A percentile compares a stretch with the other conserved stretches of the same genome.
Evolutionary conservation across 192 early-diverging fungal genomes (phyloP).

Genomic region (Spinellus fusiger): DNA sequence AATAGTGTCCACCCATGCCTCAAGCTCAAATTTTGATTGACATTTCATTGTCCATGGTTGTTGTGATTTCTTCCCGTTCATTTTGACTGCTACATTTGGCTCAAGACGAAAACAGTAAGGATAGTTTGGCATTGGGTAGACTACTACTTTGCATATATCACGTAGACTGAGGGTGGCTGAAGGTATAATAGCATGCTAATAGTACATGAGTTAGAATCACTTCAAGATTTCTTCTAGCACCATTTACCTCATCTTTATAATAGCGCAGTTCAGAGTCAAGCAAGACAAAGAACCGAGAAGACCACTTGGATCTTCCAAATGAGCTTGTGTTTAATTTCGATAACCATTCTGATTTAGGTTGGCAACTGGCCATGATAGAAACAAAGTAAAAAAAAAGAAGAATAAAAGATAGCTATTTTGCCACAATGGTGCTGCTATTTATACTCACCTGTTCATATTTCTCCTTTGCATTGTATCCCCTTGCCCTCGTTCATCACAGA

Average conservation of each 20-base stretch:
- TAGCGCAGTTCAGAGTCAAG: constrained; percentile 17
- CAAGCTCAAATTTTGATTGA: constrained; percentile 4
- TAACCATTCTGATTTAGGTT: background rate
- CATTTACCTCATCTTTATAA: constrained; percentile 22
- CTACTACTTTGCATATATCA: constrained; percentile 2
- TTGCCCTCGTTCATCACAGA: background rate
- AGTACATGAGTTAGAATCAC: background rate
- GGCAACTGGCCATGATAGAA: background rate
- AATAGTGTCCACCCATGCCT: constrained; percentile 10
- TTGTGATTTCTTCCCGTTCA: background rate
- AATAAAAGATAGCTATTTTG: background rate
- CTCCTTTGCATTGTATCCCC: background rate
- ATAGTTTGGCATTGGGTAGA: background rate
- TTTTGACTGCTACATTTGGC: background rate
- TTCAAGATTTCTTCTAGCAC: background rate
- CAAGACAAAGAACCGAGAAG: constrained; percentile 19
- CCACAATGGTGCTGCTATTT: background rate
- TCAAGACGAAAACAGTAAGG: constrained; percentile 9
- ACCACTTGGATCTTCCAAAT: constrained; percentile 7
- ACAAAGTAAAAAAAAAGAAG: background rate
- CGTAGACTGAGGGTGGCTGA: constrained; percentile 4
- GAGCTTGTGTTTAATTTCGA: background rate
- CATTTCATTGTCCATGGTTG: constrained; percentile 9
- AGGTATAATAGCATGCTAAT: constrained; percentile 1
- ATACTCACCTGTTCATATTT: no score